Percentiles rank a stretch among this genome's conserved stretches.
Evolutionary conservation across 495 filamentous ascomycete species (phyloP).

Genomic region (Glonium stellatum): DNA sequence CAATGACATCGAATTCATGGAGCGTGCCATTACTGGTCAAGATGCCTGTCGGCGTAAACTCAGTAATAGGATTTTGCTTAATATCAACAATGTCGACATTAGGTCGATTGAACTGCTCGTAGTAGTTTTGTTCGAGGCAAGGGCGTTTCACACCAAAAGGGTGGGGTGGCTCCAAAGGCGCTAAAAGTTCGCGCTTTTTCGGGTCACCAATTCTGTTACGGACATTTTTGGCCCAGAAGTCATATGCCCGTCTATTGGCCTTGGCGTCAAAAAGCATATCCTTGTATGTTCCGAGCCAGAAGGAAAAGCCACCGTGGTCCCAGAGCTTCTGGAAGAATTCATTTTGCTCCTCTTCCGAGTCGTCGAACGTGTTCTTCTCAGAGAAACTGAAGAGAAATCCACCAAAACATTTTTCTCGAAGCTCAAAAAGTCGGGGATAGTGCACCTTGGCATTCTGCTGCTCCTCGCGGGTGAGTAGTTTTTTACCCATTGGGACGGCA

Average conservation of each 20-base stretch:
- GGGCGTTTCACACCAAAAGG: conserved; percentile 50
- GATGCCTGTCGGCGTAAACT: conserved; percentile 44
- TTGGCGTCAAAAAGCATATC: conserved; percentile 42
- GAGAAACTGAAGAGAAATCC: conserved; percentile 42
- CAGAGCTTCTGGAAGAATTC: conserved; percentile 44
- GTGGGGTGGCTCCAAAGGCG: conserved; percentile 47
- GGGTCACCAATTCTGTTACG: conserved; percentile 47
- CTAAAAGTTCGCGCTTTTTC: conserved; percentile 45
- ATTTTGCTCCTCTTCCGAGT: conserved; percentile 41
- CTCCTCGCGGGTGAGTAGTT: conserved; percentile 24
- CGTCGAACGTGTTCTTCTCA: conserved; percentile 41
- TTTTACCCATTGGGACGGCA: conserved; percentile 25
- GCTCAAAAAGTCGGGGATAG: conserved; percentile 19
- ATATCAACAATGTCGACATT: conserved; percentile 51
- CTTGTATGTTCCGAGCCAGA: conserved; percentile 45
- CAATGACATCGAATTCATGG: conserved; percentile 45
- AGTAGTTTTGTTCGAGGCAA: conserved; percentile 50
- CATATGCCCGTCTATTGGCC: conserved; percentile 45
- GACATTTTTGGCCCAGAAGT: conserved; percentile 52
- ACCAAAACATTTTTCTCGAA: conserved; percentile 35
- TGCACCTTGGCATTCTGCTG: conserved; percentile 16
- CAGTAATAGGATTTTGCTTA: conserved; percentile 43
- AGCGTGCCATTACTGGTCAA: conserved; percentile 34
- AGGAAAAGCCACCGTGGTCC: conserved; percentile 45
- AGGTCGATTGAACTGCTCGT: conserved; percentile 50